Evolutionary conservation across 106 monocot species (phyloP).

Genomic region (Dendrobium huoshanense): DNA sequence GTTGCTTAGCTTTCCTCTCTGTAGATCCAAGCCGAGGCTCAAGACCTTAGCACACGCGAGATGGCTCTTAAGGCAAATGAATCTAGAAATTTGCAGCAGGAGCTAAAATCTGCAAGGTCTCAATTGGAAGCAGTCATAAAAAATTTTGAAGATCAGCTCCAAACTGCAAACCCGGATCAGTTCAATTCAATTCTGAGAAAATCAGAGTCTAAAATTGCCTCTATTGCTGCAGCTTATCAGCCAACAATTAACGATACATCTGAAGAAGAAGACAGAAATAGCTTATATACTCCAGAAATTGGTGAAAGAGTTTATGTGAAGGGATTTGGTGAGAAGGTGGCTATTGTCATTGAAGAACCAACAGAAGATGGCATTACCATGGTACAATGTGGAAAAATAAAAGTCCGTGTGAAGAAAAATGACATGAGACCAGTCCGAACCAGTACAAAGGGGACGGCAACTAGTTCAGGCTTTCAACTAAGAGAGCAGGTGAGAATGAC

Average conservation of each 20-base stretch:
- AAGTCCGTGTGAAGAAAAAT: conserved; percentile 50
- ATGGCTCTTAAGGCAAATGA: conserved; percentile 59
- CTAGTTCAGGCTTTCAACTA: conserved; percentile 6
- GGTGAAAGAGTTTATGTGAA: conserved; percentile 67
- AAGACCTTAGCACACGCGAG: conserved; percentile 59
- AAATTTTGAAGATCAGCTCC: conserved; percentile 52
- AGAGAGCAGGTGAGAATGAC: conserved; percentile 23
- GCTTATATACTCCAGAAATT: conserved; percentile 42
- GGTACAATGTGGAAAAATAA: conserved; percentile 79
- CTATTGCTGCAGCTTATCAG: conserved; percentile 50
- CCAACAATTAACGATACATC: conserved; percentile 11
- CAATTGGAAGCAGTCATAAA: conserved; percentile 54
- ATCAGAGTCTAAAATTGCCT: conserved; percentile 53
- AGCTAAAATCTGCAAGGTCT: conserved; percentile 44
- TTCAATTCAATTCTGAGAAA: conserved; percentile 46
- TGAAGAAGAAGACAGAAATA: conserved; percentile 7
- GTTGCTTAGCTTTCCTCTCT: neutral
- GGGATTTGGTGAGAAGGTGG: conserved; percentile 58
- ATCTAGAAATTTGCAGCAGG: conserved; percentile 30
- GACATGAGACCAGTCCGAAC: conserved; percentile 33
- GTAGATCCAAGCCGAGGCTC: conserved; percentile 64
- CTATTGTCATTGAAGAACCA: conserved; percentile 47
- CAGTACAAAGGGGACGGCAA: conserved; percentile 8
- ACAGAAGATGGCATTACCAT: conserved; percentile 41
- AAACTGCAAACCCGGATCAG: conserved; percentile 27